Evolutionary conservation across 2,329 filamentous ascomycete genomes (phyloP).

Genomic region (Aureobasidium pullulans): DNA sequence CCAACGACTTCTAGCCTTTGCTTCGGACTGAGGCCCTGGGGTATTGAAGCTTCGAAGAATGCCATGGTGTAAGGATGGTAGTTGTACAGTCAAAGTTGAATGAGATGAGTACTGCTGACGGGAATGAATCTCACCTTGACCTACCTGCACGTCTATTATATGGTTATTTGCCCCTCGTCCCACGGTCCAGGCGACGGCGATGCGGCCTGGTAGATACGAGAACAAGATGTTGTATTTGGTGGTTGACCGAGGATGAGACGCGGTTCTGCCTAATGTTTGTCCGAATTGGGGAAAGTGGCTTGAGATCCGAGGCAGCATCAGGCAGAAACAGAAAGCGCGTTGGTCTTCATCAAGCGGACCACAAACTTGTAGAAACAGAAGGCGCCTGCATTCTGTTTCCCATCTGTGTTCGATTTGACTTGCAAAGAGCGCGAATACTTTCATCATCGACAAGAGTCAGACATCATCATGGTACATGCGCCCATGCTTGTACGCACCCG

Average conservation of each 20-base stretch:
- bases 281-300: not conserved
- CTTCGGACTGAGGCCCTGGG: not conserved
- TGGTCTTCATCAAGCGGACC: not conserved
- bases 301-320: not conserved
- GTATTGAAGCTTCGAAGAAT: not conserved
- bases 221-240: not conserved
- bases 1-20: not conserved
- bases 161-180: not conserved
- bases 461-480: too few relatives aligned
- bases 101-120: not conserved
- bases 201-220: not conserved
- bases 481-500: too few relatives aligned
- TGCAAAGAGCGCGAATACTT: too few relatives aligned
- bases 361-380: not conserved
- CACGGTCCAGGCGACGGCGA: not conserved
- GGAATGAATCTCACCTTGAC: not conserved
- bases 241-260: not conserved
- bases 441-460: too few relatives aligned
- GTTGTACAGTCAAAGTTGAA: not conserved
- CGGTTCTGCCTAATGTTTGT: slow-evolving; percentile 1
- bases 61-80: not conserved
- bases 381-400: too few relatives aligned
- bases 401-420: too few relatives aligned
- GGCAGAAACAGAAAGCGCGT: not conserved
- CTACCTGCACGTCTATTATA: not conserved